These are phyloP conservation scores for Lepiota brunneoincarnata DNA, from an alignment of 768 basidiomycete genomes.

Conservation along the genomic window DNA sequence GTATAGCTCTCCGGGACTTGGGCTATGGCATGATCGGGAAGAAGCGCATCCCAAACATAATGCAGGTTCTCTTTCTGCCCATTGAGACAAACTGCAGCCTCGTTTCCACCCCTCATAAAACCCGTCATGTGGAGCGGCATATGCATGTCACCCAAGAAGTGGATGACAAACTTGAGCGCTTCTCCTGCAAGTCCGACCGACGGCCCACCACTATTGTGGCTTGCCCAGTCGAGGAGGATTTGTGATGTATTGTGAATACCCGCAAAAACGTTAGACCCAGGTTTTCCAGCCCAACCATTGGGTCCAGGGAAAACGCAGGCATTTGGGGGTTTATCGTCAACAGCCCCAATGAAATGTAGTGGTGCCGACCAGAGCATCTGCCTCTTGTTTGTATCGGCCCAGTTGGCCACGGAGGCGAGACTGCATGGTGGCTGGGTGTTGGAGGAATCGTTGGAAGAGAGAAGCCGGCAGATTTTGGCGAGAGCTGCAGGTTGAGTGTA, in stretches of 20 bases:
- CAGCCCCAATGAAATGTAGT: slow-evolving; percentile 72
- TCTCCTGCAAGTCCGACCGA: slow-evolving; percentile 35
- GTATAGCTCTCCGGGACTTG: too few relatives aligned
- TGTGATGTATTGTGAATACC: slow-evolving; percentile 75
- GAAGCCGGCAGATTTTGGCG: slow-evolving; percentile 65
- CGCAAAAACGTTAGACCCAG: slow-evolving; percentile 64
- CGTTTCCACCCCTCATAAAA: slow-evolving; percentile 85
- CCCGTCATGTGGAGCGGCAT: slow-evolving; percentile 91
- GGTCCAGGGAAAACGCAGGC: slow-evolving; percentile 75
- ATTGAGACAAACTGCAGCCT: slow-evolving; percentile 70
- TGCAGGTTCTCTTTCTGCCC: slow-evolving; percentile 51
- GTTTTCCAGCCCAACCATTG: slow-evolving; percentile 63
- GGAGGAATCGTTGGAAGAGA: slow-evolving; percentile 42
- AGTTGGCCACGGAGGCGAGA: slow-evolving; percentile 78
- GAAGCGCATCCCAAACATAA: not conserved
- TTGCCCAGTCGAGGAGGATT: slow-evolving; percentile 48
- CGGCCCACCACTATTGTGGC: too few relatives aligned
- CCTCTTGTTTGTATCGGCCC: slow-evolving; percentile 76
- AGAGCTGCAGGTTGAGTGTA: slow-evolving; percentile 75
- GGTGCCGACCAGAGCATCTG: slow-evolving; percentile 69
- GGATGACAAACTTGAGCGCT: slow-evolving; percentile 88
- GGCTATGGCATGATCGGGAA: not conserved
- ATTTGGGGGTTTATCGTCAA: slow-evolving; percentile 74
- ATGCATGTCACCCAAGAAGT: slow-evolving; percentile 92
- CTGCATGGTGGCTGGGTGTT: slow-evolving; percentile 45